phyloP scores from a whole-genome alignment of 2,329 filamentous ascomycete genomes.

The Zasmidium cellare region DNA sequence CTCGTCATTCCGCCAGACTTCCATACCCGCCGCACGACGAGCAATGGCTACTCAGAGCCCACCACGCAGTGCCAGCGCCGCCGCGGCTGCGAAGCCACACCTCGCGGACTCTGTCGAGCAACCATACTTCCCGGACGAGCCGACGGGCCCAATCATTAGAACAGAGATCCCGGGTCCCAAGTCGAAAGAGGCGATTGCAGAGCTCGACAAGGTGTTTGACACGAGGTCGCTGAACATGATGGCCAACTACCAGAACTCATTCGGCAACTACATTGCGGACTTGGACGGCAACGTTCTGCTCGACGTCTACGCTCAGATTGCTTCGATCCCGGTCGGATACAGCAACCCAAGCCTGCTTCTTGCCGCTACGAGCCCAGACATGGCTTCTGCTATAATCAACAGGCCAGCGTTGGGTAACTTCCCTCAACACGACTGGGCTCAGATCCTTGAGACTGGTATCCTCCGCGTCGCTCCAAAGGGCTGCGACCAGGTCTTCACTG shows the following conservation, averaged over 20 bases:
- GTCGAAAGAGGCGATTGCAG: slow-evolving; percentile 66
- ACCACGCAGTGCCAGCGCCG: slow-evolving; percentile 30
- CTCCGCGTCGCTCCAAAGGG: slow-evolving; percentile 81
- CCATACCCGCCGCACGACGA: slow-evolving; percentile 11
- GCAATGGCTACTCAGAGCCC: slow-evolving; percentile 35
- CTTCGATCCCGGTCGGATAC: slow-evolving; percentile 89
- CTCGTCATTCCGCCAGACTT: slow-evolving; percentile 17
- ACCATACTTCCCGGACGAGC: slow-evolving; percentile 56
- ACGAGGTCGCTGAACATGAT: slow-evolving; percentile 84
- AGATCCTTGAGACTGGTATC: slow-evolving; percentile 75
- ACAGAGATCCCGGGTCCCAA: slow-evolving; percentile 73
- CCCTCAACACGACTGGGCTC: slow-evolving; percentile 79
- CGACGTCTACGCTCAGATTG: slow-evolving; percentile 89
- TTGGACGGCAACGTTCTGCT: slow-evolving; percentile 70
- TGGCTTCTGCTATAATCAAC: slow-evolving; percentile 81
- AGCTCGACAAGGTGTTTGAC: slow-evolving; percentile 79
- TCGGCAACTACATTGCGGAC: slow-evolving; percentile 79
- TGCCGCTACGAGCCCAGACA: slow-evolving; percentile 72
- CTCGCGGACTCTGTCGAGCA: slow-evolving; percentile 28
- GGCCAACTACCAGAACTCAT: slow-evolving; percentile 70
- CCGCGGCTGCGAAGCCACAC: slow-evolving; percentile 29
- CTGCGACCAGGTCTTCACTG: slow-evolving; percentile 85
- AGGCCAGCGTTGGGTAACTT: slow-evolving; percentile 89
- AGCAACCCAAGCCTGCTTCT: slow-evolving; percentile 77
- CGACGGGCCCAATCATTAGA: slow-evolving; percentile 53